Base-by-base conservation (phyloP, 192 early-diverging fungal genomes). In the Neocallimastix lanati region DNA sequence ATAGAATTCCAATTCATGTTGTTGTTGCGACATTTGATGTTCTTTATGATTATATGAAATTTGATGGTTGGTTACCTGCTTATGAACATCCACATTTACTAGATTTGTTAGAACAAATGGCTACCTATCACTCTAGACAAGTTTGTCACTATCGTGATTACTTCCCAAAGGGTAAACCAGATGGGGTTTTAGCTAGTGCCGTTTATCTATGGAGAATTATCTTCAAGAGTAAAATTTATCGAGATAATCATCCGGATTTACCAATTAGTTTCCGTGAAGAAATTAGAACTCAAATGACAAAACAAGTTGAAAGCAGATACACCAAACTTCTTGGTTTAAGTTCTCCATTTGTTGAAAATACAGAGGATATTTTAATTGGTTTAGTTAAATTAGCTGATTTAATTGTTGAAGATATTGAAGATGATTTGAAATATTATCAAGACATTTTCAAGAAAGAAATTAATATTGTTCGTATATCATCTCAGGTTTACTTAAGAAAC, bases 161-260 rank as follows among this genome's bases (percentile, higher is more conserved):
- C 29, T 89, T 82, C 79, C 87, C 88, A 28, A 88, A 89, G 81
- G 86, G 88, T 81, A 76, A 85, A 29, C 88, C 88, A 1, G 77
- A 78, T 3, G 83, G 83, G 28, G 88, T 84, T 13, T 82, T 89
- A 29, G 86, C 84, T 40, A 86, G 83, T 27, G 85, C 87, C 27
- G 83, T 89, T 33, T 80, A 88, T 33, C 81, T 89, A 78, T 81
- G 87, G 79, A 81, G 88, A 35, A 88, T 88, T 86, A 88, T 89
- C 16, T 84, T 81, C 80, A 83, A 84, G 76, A 81, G 80, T 38
- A 81, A 82, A 11, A 80, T 86, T 28, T 89, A 86, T 77, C 2
- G 83, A 27, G 84, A 89, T 38, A 78, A 38, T 14, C 84, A 87
- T 80, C 87, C 86, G 27, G 82, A 85, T 18, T 77, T 84, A 7